Conservation (phyloP, 2,329 filamentous ascomycete genomes). For the Colletotrichum kahawae region DNA sequence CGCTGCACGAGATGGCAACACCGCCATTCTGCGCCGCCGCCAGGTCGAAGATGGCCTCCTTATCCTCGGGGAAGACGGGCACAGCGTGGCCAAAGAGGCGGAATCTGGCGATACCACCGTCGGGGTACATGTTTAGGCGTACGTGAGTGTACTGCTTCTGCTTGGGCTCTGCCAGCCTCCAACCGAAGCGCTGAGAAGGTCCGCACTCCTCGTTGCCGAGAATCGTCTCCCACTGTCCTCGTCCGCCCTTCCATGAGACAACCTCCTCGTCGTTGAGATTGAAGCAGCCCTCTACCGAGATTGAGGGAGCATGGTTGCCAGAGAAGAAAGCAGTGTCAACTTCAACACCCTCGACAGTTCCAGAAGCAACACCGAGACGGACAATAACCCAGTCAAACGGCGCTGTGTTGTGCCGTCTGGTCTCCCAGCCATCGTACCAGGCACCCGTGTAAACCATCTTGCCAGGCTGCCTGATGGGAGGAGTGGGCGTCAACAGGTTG, state of each 20-base stretch:
- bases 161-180: conserved; percentile 66
- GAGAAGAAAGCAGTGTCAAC: conserved; percentile 83
- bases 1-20: conserved; percentile 76
- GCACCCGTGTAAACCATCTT: conserved; percentile 74
- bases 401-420: conserved; percentile 67
- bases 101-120: conserved; percentile 83
- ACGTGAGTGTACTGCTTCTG: conserved; percentile 79
- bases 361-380: conserved; percentile 71
- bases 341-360: conserved; percentile 75
- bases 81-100: conserved; percentile 77
- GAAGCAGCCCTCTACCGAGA: conserved; percentile 80
- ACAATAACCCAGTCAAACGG: conserved; percentile 72
- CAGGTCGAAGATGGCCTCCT: conserved; percentile 72
- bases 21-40: conserved; percentile 81
- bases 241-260: conserved; percentile 61
- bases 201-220: conserved; percentile 74
- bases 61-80: conserved; percentile 74
- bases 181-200: conserved; percentile 74
- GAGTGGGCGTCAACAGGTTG: conserved; percentile 68
- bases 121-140: conserved; percentile 82
- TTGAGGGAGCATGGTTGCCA: conserved; percentile 80
- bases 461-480: conserved; percentile 66
- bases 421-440: conserved; percentile 77
- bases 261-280: conserved; percentile 68
- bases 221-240: conserved; percentile 74